These are phyloP conservation scores for Neurospora discreta DNA, from an alignment of 495 filamentous ascomycete species.

Conservation along the genomic window DNA sequence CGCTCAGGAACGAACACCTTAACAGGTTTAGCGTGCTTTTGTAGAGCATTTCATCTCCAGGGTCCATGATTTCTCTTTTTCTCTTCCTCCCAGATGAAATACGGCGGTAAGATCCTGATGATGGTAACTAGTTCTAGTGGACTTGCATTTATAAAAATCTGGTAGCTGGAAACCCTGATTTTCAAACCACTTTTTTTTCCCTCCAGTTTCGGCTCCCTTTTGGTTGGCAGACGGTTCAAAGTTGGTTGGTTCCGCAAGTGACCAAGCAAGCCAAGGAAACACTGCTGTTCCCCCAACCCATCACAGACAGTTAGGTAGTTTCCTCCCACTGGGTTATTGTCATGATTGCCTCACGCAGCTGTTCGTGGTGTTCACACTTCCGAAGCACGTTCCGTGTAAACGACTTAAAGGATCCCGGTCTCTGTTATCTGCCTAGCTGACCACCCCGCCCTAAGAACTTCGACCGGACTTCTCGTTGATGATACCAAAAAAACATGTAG, in stretches of 20 bases:
- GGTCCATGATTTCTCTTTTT: neutral
- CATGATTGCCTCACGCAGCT: neutral
- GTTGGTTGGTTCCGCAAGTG: neutral
- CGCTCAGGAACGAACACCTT: neutral
- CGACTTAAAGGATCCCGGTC: neutral
- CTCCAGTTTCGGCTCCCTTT: neutral
- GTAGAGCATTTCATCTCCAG: neutral
- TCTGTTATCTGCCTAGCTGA: neutral
- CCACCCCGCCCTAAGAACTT: neutral
- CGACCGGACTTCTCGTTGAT: neutral
- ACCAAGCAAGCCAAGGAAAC: neutral
- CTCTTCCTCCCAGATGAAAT: neutral
- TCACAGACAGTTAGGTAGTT: neutral
- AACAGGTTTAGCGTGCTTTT: neutral
- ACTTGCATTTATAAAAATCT: neutral
- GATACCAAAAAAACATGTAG: neutral
- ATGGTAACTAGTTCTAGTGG: neutral
- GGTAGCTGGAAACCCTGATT: neutral
- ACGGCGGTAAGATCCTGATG: neutral
- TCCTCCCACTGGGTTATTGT: neutral
- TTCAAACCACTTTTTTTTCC: neutral
- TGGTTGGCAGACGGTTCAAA: neutral
- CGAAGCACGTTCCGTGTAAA: neutral
- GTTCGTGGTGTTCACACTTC: neutral
- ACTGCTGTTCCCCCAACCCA: neutral